Percentiles rank a stretch among this genome's conserved stretches.
These are phyloP conservation scores for Arabidopsis suecica DNA, from an alignment of 345 rosid species.

Conservation along the genomic window DNA sequence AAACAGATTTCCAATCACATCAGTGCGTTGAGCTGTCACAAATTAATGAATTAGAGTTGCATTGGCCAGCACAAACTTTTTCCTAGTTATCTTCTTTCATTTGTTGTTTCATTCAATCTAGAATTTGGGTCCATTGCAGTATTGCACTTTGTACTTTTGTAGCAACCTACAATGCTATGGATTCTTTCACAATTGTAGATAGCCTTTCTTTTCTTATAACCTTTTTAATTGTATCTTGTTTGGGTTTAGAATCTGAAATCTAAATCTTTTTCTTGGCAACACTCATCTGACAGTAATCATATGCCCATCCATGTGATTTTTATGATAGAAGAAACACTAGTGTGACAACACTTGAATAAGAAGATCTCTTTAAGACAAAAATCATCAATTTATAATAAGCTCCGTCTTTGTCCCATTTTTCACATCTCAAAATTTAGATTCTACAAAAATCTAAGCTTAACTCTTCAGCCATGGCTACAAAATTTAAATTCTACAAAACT, in stretches of 20 bases:
- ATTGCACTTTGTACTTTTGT: neutral
- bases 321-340: neutral
- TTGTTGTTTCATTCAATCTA: slow-evolving; percentile 11
- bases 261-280: neutral
- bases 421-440: neutral
- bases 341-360: neutral
- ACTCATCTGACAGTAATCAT: neutral
- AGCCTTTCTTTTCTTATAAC: no score
- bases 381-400: neutral
- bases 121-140: neutral
- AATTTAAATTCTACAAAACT: neutral
- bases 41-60: neutral
- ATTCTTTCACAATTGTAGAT: neutral
- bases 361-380: neutral
- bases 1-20: slow-evolving; percentile 8
- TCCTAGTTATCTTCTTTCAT: neutral
- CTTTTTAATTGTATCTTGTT: neutral
- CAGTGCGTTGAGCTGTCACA: slow-evolving; percentile 20
- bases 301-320: neutral
- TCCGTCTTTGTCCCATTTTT: neutral
- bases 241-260: neutral
- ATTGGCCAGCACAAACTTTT: neutral
- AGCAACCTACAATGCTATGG: neutral
- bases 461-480: neutral
- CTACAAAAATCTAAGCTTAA: neutral